Base-by-base conservation (phyloP, 495 filamentous ascomycete genomes). In the Diplogelasinospora grovesii region DNA sequence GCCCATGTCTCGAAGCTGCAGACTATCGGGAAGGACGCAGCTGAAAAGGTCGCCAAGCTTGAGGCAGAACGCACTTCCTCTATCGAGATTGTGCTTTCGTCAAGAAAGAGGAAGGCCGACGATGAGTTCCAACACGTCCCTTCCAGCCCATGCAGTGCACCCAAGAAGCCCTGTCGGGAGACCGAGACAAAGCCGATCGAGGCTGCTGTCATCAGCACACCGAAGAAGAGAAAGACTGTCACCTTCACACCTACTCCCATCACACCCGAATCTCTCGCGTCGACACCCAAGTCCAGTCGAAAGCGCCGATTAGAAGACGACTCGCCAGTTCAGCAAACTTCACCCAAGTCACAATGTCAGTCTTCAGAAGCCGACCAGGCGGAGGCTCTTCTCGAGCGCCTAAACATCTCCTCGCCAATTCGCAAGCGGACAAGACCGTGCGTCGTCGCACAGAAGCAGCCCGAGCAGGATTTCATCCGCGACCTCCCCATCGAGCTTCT, bases 401-500 rank as follows among this genome's bases (percentile, higher is more conserved):
- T 71, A 3, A 60, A 61, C 29, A 43, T 69, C 15, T 61, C 61
- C 14, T 64, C 64, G 0, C 61, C 65, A 8, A 16, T 43, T 40
- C 40, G 20, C 35, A 58, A 59, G 53, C 55, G 56, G 9, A 50
- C 50, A 20, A 52, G 59, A 34, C 61, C 59, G 8, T 48, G 53
- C 3, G 27, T 52, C 16, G 36, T 52, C 11, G 53, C 44, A 18
- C 54, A 49, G n/a, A 55, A 51, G 15, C 50, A 57, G 6, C 22
- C 38, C 25, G 54, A 63, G 9, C 39, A 42, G 25, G 62, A 66
- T 25, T 26, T 52, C 22, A n/a, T n/a, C n/a, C n/a, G n/a, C n/a
- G 52, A 57, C 24, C 63, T 80, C 11, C 77, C 78, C 0, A 44
- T 43, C 16, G 77, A 79, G 51, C 61, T 83, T 19, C 43, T 71